Evolutionary conservation across 2,329 filamentous ascomycete species (phyloP), one percentile per base, ranked within the genome.

Genomic region (Stachybotrys echinatus): DNA sequence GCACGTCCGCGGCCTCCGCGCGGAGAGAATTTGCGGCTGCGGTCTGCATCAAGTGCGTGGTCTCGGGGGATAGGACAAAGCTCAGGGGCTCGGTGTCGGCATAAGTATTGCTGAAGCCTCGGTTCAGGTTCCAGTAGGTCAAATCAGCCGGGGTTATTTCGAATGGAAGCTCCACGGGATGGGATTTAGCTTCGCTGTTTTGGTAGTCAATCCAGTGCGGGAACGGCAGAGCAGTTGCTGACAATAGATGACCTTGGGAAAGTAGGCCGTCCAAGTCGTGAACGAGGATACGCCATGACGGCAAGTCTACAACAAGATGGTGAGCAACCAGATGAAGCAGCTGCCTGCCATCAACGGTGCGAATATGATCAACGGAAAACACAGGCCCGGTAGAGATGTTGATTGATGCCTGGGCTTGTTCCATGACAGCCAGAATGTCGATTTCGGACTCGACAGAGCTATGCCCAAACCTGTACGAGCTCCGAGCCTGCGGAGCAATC

Each of bases 1-100:
- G 75, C 3, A 83, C 70, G 54, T 83, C 79, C 7, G 74, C 71
- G 0, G 73, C 64, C 42, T 83, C 76, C 0, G 77, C 80, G 45
- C 72, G 69, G 52, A 82, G 70, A 2, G 73, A 72, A 10, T 67
- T 63, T 47, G 75, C 72, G 59, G 71, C 72, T 1, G 65, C 64
- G 5, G 61, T 69, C 42, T 74, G 70, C 0, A 81, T 64, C 6
- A 71, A 64, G 0, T 67, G 62, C 2, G 73, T 73, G 8, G 73
- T 55, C 10, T 75, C 74, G 0, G 69, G 55, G 17, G 65, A 64
- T 3, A 80, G 59, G 1, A 67, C 62, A 54, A 80, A 80, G 34
- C 68, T 67, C 1, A 65, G 59, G 7, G 70, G 65, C 6, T 63
- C 53, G 1, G 73, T 70, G 46, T 76, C 71, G 14, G 68, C 71